These are phyloP conservation scores for Eleusine indica DNA, from an alignment of 176 grass and related monocot genomes.

Conservation along the genomic window DNA sequence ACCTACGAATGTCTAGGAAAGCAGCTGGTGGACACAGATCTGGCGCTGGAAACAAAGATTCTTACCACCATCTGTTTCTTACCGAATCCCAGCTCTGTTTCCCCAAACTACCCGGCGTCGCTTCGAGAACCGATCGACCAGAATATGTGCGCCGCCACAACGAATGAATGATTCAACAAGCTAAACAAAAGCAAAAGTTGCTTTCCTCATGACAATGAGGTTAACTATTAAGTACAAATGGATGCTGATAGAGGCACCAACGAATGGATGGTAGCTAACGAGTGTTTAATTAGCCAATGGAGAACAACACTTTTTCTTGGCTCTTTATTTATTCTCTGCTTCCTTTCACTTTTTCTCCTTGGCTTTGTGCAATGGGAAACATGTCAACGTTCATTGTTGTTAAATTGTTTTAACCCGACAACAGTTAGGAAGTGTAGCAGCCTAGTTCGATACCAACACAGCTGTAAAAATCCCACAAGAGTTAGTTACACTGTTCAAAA, in stretches of 20 bases:
- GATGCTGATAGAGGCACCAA: slow-evolving; percentile 20
- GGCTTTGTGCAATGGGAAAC: neutral
- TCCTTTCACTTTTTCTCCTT: neutral
- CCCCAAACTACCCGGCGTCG: neutral
- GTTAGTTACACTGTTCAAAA: too few relatives aligned
- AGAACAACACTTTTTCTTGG: slow-evolving; percentile 13
- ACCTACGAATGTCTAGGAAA: neutral
- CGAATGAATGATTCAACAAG: neutral
- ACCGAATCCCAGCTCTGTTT: neutral
- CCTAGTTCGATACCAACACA: too few relatives aligned
- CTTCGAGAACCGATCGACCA: neutral
- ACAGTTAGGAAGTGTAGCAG: too few relatives aligned
- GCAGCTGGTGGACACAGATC: neutral
- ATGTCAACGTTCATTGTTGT: neutral
- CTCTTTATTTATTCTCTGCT: slow-evolving; percentile 10
- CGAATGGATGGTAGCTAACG: neutral
- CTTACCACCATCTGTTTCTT: neutral
- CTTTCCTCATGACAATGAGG: neutral
- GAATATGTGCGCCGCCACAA: neutral
- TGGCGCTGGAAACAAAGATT: slow-evolving; percentile 21
- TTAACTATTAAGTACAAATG: neutral
- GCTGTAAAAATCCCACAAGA: too few relatives aligned
- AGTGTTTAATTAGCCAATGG: neutral
- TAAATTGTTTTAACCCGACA: too few relatives aligned
- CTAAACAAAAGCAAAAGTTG: slow-evolving; percentile 1